Evolutionary conservation across 305 asterid species (phyloP).

Genomic region (Fraxinus greggii): DNA sequence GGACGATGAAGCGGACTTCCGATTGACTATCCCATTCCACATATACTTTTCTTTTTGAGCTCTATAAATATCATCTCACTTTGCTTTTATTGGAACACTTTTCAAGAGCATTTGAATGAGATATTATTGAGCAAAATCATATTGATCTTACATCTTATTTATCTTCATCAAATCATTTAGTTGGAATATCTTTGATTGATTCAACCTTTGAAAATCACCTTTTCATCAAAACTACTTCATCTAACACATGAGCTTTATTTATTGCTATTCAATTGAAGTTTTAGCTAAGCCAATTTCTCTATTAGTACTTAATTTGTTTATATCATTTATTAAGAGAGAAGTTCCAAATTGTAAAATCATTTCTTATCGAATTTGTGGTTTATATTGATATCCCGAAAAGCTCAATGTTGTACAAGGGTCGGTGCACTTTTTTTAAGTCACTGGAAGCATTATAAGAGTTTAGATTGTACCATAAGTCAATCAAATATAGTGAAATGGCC

Average conservation of each 20-base stretch:
- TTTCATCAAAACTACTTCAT: background rate
- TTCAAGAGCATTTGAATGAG: background rate
- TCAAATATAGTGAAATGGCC: no score
- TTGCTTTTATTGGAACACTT: background rate
- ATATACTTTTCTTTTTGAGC: background rate
- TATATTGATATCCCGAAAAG: no score
- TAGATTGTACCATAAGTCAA: no score
- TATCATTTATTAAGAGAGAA: background rate
- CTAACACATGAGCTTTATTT: background rate
- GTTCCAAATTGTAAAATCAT: background rate
- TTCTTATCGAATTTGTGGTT: no score
- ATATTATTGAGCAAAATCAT: no score
- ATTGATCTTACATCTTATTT: background rate
- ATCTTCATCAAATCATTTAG: no score
- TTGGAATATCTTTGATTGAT: background rate
- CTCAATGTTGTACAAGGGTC: no score
- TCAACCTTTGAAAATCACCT: background rate
- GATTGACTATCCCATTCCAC: background rate
- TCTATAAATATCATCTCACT: no score
- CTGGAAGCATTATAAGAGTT: no score
- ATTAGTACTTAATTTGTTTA: no score
- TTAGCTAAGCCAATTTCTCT: no score
- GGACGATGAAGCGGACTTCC: background rate
- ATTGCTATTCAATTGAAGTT: background rate
- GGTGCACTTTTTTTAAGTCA: no score